Evolutionary conservation across 352 stramenopile genomes (phyloP).

Genomic region (Pythium volutum): DNA sequence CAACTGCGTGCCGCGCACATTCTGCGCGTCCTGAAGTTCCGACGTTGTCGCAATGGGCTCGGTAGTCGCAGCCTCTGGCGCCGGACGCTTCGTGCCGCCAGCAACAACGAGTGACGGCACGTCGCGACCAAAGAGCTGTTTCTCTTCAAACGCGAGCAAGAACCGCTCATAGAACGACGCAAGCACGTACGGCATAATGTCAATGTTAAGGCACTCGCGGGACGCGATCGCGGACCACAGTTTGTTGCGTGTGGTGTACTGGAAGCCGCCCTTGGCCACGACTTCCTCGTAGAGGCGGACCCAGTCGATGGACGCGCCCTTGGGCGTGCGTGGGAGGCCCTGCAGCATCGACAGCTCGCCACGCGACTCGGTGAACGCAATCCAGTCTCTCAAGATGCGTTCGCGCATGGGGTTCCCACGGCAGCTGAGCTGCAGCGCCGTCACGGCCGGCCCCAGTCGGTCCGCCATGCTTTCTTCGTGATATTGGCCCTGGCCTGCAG

Average conservation of each 20-base stretch:
- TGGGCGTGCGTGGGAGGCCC: slow-evolving; percentile 46
- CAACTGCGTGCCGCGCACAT: slow-evolving; percentile 56
- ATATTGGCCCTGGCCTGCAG: background rate
- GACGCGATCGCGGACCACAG: slow-evolving; percentile 55
- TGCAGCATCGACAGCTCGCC: slow-evolving; percentile 45
- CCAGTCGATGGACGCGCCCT: slow-evolving; percentile 62
- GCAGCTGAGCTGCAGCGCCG: slow-evolving; percentile 69
- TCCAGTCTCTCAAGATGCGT: slow-evolving; percentile 52
- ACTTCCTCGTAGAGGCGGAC: slow-evolving; percentile 82
- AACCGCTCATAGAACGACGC: slow-evolving; percentile 58
- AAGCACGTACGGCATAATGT: slow-evolving; percentile 61
- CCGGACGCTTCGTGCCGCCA: slow-evolving; percentile 30
- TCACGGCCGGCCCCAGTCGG: slow-evolving; percentile 32
- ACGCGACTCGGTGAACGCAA: slow-evolving; percentile 50
- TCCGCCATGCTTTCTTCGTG: slow-evolving; percentile 18
- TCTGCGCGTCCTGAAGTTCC: slow-evolving; percentile 68
- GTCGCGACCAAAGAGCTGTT: slow-evolving; percentile 73
- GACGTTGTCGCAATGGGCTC: slow-evolving; percentile 54
- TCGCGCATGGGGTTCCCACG: slow-evolving; percentile 57
- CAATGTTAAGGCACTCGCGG: slow-evolving; percentile 46
- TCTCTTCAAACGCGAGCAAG: slow-evolving; percentile 67
- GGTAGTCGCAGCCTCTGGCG: slow-evolving; percentile 15
- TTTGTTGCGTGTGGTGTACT: slow-evolving; percentile 42
- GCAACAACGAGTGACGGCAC: slow-evolving; percentile 28
- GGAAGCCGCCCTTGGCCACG: slow-evolving; percentile 57